Evolutionary conservation across 2,329 filamentous ascomycete species (phyloP).

Genomic region (Trichoderma arundinaceum): DNA sequence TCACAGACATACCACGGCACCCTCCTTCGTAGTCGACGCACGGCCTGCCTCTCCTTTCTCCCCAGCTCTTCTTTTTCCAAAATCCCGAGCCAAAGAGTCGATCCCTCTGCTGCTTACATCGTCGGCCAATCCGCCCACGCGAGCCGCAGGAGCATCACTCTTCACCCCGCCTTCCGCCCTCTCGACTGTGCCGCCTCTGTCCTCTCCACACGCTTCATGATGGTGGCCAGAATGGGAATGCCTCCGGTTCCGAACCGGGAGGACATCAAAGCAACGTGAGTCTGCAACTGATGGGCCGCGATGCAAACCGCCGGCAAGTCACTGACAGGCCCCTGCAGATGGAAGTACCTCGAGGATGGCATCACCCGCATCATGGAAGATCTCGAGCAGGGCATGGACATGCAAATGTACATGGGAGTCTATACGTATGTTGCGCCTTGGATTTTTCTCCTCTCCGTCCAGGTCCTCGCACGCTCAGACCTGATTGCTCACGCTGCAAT

Average conservation of each 20-base stretch:
- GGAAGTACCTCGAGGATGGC: conserved; percentile 85
- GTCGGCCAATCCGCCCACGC: conserved; percentile 24
- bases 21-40: conserved; percentile 2
- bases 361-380: conserved; percentile 94
- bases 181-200: background rate
- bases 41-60: background rate
- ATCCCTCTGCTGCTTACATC: background rate
- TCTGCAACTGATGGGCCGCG: conserved; percentile 23
- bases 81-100: conserved; percentile 3
- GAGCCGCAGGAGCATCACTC: conserved; percentile 28
- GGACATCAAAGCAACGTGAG: conserved; percentile 61
- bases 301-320: background rate
- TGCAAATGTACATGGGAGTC: conserved; percentile 96
- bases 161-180: conserved; percentile 29
- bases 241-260: conserved; percentile 65
- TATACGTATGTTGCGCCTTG: conserved; percentile 70
- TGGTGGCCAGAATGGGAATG: conserved; percentile 54
- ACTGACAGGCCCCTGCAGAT: conserved; percentile 59
- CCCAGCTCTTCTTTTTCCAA: background rate
- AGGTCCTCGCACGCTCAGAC: background rate
- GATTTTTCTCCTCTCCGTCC: background rate
- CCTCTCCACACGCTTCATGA: conserved; percentile 32
- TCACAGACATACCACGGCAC: background rate
- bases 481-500: conserved; percentile 46
- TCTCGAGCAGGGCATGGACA: conserved; percentile 89